phyloP scores from a whole-genome alignment of 2,329 filamentous ascomycete genomes.

The Elsinoe ampelina region DNA sequence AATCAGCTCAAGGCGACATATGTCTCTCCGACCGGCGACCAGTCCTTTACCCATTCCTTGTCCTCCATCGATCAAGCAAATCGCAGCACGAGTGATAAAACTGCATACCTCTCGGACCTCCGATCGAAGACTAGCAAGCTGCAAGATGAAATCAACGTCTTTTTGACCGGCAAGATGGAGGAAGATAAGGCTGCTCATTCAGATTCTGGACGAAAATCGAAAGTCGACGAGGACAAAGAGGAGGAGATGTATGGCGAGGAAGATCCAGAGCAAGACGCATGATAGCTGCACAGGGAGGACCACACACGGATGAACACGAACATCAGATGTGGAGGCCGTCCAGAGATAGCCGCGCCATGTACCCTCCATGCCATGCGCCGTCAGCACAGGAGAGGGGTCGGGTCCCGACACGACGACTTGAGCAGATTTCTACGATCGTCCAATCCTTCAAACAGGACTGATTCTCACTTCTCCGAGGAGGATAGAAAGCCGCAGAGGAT shows the following conservation, averaged over 20 bases:
- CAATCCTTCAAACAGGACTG: too few species aligned
- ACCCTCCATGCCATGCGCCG: too few species aligned
- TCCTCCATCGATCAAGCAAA: conserved; percentile 17
- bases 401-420: too few species aligned
- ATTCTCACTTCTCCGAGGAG: too few species aligned
- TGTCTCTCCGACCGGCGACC: conserved; percentile 19
- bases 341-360: too few species aligned
- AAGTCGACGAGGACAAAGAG: conserved; percentile 30
- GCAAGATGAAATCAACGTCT: conserved; percentile 60
- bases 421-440: too few species aligned
- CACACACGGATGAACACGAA: background rate
- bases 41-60: conserved; percentile 21
- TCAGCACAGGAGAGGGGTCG: too few species aligned
- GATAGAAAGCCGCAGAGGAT: too few species aligned
- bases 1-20: conserved; percentile 21
- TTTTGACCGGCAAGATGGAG: conserved; percentile 66
- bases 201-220: conserved; percentile 18
- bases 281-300: background rate
- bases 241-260: conserved; percentile 85
- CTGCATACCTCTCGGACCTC: conserved; percentile 51
- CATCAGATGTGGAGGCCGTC: background rate
- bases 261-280: conserved; percentile 48
- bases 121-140: conserved; percentile 47
- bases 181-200: conserved; percentile 52
- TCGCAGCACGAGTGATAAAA: conserved; percentile 41